Percentiles rank a stretch among this genome's conserved stretches.
phyloP scores from a whole-genome alignment of 176 grass and related monocot species.

The Triticum turgidum region DNA sequence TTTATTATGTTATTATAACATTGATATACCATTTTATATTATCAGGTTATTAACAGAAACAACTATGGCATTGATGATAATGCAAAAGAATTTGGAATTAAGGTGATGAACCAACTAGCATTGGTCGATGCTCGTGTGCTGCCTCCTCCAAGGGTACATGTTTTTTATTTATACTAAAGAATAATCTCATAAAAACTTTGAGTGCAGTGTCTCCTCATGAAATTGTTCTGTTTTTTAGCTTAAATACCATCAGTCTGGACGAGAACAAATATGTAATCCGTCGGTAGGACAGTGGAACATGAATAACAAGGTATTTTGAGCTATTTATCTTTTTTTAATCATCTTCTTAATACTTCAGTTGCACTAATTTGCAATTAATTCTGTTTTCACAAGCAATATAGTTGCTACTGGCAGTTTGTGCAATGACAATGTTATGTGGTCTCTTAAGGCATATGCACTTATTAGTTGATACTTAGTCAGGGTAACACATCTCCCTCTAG shows the following conservation, averaged over 20 bases:
- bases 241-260: conserved; percentile 82
- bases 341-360: not conserved
- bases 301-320: conserved; percentile 62
- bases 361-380: not conserved
- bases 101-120: conserved; percentile 45
- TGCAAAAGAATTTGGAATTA: conserved; percentile 79
- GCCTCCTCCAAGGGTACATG: conserved; percentile 57
- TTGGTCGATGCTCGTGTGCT: conserved; percentile 71
- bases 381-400: not conserved
- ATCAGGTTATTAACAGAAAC: conserved; percentile 51
- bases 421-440: not conserved
- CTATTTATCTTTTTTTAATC: not conserved
- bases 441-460: not conserved
- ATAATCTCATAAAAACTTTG: not conserved
- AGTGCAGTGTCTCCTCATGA: not conserved
- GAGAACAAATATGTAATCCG: conserved; percentile 58
- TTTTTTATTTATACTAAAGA: not conserved
- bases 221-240: conserved; percentile 42
- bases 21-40: conserved; percentile 1
- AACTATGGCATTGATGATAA: conserved; percentile 44
- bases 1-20: not conserved
- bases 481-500: not conserved
- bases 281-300: conserved; percentile 82
- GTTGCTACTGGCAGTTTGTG: not conserved
- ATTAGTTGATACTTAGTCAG: not conserved